A percentile compares a stretch with the other conserved stretches of the same genome.
phyloP scores from a whole-genome alignment of 495 filamentous ascomycete genomes.

The Bryoglossum gracile region DNA sequence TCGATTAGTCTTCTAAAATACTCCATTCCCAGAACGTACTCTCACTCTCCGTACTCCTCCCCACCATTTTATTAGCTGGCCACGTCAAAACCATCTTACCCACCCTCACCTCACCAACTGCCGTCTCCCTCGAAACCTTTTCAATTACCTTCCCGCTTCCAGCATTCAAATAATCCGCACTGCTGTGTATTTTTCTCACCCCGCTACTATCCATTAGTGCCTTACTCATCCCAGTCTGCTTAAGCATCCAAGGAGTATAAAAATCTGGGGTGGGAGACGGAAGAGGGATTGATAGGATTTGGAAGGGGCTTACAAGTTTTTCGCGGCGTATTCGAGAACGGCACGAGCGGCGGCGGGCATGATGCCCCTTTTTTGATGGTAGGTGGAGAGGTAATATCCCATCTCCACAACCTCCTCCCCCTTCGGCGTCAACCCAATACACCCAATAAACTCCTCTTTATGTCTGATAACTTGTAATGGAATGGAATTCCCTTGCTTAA shows the following conservation, averaged over 20 bases:
- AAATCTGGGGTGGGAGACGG: too few relatives aligned
- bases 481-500: neutral
- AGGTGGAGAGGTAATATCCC: slow-evolving; percentile 14
- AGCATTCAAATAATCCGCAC: slow-evolving; percentile 2
- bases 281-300: too few relatives aligned
- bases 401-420: slow-evolving; percentile 9
- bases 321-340: slow-evolving; percentile 84
- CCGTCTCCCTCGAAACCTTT: neutral
- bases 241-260: too few relatives aligned
- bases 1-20: too few relatives aligned
- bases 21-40: slow-evolving; percentile 56
- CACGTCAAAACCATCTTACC: neutral
- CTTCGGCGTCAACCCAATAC: neutral
- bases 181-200: slow-evolving; percentile 4
- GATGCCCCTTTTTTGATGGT: slow-evolving; percentile 10
- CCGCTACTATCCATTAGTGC: too few relatives aligned
- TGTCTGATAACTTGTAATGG: slow-evolving; percentile 11
- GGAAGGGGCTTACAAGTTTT: too few relatives aligned
- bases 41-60: slow-evolving; percentile 70
- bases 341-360: slow-evolving; percentile 4
- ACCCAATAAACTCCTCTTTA: slow-evolving; percentile 8
- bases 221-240: too few relatives aligned
- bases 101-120: neutral
- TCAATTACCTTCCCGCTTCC: slow-evolving; percentile 5
- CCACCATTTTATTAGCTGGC: slow-evolving; percentile 66